Evolutionary conservation across 1,139 yeast species (phyloP), one percentile per base, ranked within the genome.

Genomic region (Trichomonascaceae sp.): DNA sequence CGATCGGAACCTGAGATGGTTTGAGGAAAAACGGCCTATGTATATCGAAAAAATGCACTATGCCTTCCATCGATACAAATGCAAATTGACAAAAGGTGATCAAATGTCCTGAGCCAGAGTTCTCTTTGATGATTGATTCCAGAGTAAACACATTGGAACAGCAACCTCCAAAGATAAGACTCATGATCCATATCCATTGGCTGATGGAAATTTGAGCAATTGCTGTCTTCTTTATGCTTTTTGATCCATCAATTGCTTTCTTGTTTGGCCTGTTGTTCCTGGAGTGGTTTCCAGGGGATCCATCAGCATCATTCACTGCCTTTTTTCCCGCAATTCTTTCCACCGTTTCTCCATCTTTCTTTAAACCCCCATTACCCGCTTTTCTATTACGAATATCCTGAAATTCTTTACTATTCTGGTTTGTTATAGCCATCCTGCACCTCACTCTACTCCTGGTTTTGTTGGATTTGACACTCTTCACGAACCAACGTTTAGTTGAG

Each of bases 161-260:
- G 63, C 93, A 86, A 1, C 93, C 90, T 0, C 88, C 87, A 63
- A 84, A 82, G 19, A 84, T 81, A 50, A 80, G 74, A n/a, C 55
- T 58, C 12, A 55, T 22, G n/a, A 55, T 47, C 47, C 24, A 15
- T 9, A 53, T 27, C 52, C 53, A 44, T 27, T 55, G 55, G 30
- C 49, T n/a, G 44, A 51, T 13, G 17, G 50, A 32, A 51, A 51
- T 52, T 36, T 41, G 49, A 22, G 50, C 22, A 10, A 30, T 8
- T 7, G 43, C 43, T 19, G 32, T 19, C 27, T 27, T 8, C 32
- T 27, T 10, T 7, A 7, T 22, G 24, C 24, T 22, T 6, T 22
- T 22, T 22, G 24, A 22, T 22, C 6, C 24, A 22, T 27, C 32
- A 27, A 27, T 27, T 27, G 32, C 5, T 27, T 27, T 27, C 32